Evolutionary conservation across 1,284 basidiomycete species (phyloP), one percentile per base, ranked within the genome.

Genomic region (Ganoderma lucidum): DNA sequence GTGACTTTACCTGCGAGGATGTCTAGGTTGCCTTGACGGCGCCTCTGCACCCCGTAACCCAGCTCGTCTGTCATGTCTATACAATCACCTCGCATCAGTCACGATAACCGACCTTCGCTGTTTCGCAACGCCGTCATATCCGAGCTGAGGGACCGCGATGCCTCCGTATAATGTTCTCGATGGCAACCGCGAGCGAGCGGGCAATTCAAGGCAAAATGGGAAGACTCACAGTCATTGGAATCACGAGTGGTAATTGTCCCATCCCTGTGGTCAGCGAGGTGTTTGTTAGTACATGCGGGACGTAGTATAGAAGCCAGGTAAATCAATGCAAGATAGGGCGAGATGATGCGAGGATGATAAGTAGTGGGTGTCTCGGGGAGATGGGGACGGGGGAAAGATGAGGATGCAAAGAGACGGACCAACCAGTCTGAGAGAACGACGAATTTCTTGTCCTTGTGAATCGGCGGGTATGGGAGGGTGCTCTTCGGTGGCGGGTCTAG

Each of bases 241-340:
- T 97, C 95, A 75, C 87, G 88, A 62, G 89, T 95, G 8, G 95
- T 97, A 81, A 97, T 97, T 30, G 95, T 97, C 76, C 95, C 96
- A 83, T 96, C 96, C 95, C 92, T 94, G 78, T 32, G 37, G 32
- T 61, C 59, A 39, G 61, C 28, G 35, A 37, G 45, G 41, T 63
- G 60, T 39, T 37, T 14, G 39, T 64, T 58, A 62, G 42, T 28
- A 58, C 65, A 62, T 66, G 35, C 15, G 9, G 2, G 58, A 32
- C 63, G 53, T n/a, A 17, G 62, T 41, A 37, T n/a, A 10, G 14
- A 9, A 12, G 48, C 23, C 14, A 53, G 14, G 51, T 14, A 10
- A 6, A 55, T 55, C 53, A 55, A 30, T 55, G 62, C n/a, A 48
- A 30, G 62, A n/a, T 42, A 14, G 51, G 39, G 35, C 12, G 32